Evolutionary conservation across 1,139 yeast genomes (phyloP).

Genomic region (Pneumocystis wakefieldiae): DNA sequence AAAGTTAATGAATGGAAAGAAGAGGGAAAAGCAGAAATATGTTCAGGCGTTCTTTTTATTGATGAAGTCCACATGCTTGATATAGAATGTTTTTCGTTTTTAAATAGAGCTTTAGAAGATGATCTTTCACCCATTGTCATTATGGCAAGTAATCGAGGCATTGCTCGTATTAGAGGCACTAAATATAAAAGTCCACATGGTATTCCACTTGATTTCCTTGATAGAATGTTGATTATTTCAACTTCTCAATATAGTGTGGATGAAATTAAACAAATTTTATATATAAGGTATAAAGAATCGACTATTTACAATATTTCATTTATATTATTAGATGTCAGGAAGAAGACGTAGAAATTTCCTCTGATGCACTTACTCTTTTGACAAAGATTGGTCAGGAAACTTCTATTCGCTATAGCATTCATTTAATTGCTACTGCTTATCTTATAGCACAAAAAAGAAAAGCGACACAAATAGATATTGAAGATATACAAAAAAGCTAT

Average conservation of each 20-base stretch:
- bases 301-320: background rate
- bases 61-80: constrained; percentile 99
- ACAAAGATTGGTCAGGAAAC: constrained; percentile 91
- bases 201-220: constrained; percentile 82
- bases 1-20: constrained; percentile 99
- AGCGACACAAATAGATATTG: constrained; percentile 51
- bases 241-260: constrained; percentile 63
- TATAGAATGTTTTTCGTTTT: constrained; percentile 88
- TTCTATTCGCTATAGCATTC: constrained; percentile 81
- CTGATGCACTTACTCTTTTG: constrained; percentile 74
- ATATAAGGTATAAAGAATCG: constrained; percentile 32
- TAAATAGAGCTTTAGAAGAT: constrained; percentile 92
- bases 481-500: constrained; percentile 78
- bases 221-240: constrained; percentile 83
- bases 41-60: constrained; percentile 95
- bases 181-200: constrained; percentile 93
- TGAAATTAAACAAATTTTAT: constrained; percentile 71
- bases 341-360: constrained; percentile 76
- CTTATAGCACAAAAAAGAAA: constrained; percentile 76
- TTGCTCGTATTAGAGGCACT: constrained; percentile 84
- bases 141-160: constrained; percentile 97
- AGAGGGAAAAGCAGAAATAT: constrained; percentile 96
- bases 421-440: constrained; percentile 76
- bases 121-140: constrained; percentile 94
- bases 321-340: constrained; percentile 52